phyloP scores from a whole-genome alignment of 2,329 filamentous ascomycete species.

The Cordyceps militaris region DNA sequence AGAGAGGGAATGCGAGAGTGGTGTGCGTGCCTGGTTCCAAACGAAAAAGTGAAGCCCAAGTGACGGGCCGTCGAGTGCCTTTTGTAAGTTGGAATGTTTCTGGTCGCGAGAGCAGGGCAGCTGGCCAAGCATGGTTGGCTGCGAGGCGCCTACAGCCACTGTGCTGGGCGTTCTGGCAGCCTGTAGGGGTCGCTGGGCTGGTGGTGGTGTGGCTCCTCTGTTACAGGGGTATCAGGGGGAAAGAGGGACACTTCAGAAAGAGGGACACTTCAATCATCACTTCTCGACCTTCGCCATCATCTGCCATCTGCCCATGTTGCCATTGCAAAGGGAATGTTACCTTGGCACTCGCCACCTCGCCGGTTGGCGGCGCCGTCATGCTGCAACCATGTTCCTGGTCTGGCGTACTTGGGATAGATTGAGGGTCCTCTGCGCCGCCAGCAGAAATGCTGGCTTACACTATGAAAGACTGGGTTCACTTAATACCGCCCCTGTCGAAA shows the following conservation, averaged over 20 bases:
- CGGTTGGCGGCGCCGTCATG: too few species aligned
- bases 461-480: too few species aligned
- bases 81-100: background rate
- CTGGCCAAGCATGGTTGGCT: background rate
- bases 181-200: background rate
- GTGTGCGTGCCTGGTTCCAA: constrained; percentile 3
- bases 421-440: background rate
- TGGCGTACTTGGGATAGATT: background rate
- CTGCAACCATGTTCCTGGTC: background rate
- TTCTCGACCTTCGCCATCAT: too few species aligned
- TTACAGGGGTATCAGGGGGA: constrained; percentile 1
- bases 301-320: background rate
- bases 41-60: background rate
- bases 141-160: background rate
- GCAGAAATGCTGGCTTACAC: too few species aligned
- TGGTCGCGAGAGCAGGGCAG: background rate
- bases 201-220: background rate
- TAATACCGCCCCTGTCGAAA: too few species aligned
- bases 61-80: background rate
- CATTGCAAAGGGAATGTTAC: background rate
- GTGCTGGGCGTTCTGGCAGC: background rate
- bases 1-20: background rate
- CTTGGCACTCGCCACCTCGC: background rate
- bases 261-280: too few species aligned
- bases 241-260: too few species aligned